Base-by-base conservation (phyloP, 164 flowering plant species). In the Tetracentron sinense region DNA sequence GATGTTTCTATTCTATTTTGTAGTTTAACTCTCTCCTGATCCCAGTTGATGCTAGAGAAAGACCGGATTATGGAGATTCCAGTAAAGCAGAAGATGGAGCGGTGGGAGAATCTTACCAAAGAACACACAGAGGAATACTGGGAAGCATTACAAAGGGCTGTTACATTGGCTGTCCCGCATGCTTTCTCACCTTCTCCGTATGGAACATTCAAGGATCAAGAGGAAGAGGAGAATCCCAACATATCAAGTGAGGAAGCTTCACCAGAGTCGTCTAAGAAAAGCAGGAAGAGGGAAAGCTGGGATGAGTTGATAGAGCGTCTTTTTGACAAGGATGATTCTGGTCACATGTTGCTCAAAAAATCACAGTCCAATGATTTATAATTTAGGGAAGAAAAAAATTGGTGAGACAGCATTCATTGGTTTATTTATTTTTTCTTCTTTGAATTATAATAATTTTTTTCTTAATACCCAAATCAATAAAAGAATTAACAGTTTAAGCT, bases 81-180 rank as follows among this genome's bases (percentile, higher is more conserved):
- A 11, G 64, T 66, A 56, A 79, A 80, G 64, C 98, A 92, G 63
- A 80, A 74, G 53, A 95, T 92, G 97, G 86, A 87, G 51, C 65
- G 97, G 59, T 86, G 85, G 66, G 70, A 78, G 63, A 80, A 87
- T 1, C 63, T 89, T 21, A 80, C 70, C 0, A 81, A 71, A 68
- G 96, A 89, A 64, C 96, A 90, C 69, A 81, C 38, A 2, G 70
- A 83, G 64, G 92, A 87, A 67, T 71, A 90, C 83, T 82, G 62
- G 70, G 94, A 86, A 42, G 99, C 99, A 21, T 78, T 95, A 2
- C 74, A 79, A 58, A 82, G 89, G 61, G 98, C 98, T 38, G 86
- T 78, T 8, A 72, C 85, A 7, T 58, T 92, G 64, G 72, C 81
- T 0, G 81, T 90, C 61, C 96, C 97, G 0, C 81, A 81, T 60